Conservation (phyloP, 805 yeast species). For the Priceomyces medius region DNA sequence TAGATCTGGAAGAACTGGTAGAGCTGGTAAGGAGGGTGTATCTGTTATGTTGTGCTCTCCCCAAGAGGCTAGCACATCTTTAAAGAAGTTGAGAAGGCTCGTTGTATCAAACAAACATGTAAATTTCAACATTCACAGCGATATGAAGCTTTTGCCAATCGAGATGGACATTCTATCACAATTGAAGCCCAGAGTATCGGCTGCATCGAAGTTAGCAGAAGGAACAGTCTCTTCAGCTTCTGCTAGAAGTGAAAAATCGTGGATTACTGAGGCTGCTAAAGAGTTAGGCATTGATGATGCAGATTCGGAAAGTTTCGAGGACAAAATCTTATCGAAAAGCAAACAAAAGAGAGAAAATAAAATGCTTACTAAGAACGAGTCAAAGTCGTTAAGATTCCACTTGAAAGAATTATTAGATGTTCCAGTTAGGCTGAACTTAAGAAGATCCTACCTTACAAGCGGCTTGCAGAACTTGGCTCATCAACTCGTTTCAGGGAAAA, state of each 20-base stretch:
- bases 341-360: conserved; percentile 47
- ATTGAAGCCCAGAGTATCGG: conserved; percentile 61
- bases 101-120: conserved; percentile 32
- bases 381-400: conserved; percentile 47
- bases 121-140: conserved; percentile 39
- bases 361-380: conserved; percentile 48
- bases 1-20: conserved; percentile 97
- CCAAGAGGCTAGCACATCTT: conserved; percentile 87
- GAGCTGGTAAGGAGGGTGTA: conserved; percentile 94
- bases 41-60: conserved; percentile 91
- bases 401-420: conserved; percentile 50
- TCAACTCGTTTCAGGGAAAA: conserved; percentile 63
- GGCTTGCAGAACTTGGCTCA: conserved; percentile 79
- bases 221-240: conserved; percentile 60
- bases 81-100: conserved; percentile 66
- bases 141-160: conserved; percentile 68
- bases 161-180: conserved; percentile 74
- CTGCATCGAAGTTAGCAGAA: conserved; percentile 78
- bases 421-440: conserved; percentile 60
- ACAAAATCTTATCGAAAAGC: conserved; percentile 62
- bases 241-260: conserved; percentile 63
- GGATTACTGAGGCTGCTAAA: conserved; percentile 90
- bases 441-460: conserved; percentile 77
- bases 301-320: conserved; percentile 63
- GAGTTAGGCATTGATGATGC: conserved; percentile 80